phyloP scores from a whole-genome alignment of 768 basidiomycete genomes.

The Xerocomus potaroensis region DNA sequence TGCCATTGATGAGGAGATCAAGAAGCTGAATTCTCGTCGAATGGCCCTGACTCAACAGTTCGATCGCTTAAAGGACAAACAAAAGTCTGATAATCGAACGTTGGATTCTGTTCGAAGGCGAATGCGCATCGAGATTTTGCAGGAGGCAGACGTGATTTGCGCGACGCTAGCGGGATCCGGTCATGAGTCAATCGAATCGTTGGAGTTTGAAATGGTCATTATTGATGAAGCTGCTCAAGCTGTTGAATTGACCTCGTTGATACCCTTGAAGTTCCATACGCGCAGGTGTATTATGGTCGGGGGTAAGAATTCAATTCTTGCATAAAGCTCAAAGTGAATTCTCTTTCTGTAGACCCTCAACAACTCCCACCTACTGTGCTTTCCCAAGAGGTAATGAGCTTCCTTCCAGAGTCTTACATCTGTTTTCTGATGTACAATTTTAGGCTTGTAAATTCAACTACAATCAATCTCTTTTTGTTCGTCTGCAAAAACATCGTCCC shows the following conservation, averaged over 20 bases:
- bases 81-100: constrained; percentile 75
- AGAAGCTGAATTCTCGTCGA: constrained; percentile 58
- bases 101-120: constrained; percentile 77
- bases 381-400: constrained; percentile 46
- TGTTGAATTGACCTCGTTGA: constrained; percentile 90
- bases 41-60: constrained; percentile 62
- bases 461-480: constrained; percentile 89
- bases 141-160: constrained; percentile 91
- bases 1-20: constrained; percentile 69
- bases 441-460: constrained; percentile 72
- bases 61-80: constrained; percentile 77
- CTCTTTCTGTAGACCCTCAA: constrained; percentile 56
- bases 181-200: constrained; percentile 75
- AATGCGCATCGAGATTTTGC: constrained; percentile 68
- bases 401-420: constrained; percentile 26
- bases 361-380: constrained; percentile 95
- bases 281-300: constrained; percentile 91
- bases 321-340: neutral
- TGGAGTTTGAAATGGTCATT: constrained; percentile 93
- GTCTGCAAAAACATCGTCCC: constrained; percentile 73
- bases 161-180: constrained; percentile 91
- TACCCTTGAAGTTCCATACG: constrained; percentile 87
- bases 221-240: constrained; percentile 99
- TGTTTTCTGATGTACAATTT: constrained; percentile 2
- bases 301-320: constrained; percentile 38